Base-by-base conservation (phyloP, 1,284 basidiomycete genomes). In the Trichosporon faecale region DNA sequence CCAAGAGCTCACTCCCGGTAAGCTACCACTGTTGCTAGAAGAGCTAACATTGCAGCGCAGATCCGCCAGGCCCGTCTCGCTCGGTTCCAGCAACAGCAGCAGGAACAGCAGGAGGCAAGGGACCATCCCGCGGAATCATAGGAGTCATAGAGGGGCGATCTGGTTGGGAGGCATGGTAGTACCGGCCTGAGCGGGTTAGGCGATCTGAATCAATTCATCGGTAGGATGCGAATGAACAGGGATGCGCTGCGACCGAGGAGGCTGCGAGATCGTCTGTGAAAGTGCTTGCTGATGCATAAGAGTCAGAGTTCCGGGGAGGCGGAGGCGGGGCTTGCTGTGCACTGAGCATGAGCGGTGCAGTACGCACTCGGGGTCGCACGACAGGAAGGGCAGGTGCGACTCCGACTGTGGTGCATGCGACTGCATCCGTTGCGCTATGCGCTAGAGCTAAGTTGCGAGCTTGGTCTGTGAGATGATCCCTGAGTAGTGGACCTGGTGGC, bases 41-140 rank as follows among this genome's bases (percentile, higher is more conserved):
- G 73, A 83, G 66, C 84, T 89, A 21, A 89, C 85, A 74, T 76
- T 90, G 55, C 69, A 80, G 94, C 94, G 68, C 92, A 95, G 82
- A 88, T 96, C 75, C 87, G 94, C 61, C 85, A 86, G 79, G 85
- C 88, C 76, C 86, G 94, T 66, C 82, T 95, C 74, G 94, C 91
- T 12, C 88, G 88, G 74, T 95, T 95, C 69, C 77, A 79, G 23
- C 73, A 40, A 21, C 46, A 52, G 49, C 49, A 52, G 18, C n/a
- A 52, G 75, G 75, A 65, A 12, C 25, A 37, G 31, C 23, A n/a
- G 37, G 31, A 44, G 21, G 21, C 52, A 23, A 61, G 23, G 23
- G 37, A 35, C 57, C 57, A 29, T 61, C 29, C 57, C 57, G 57
- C 29, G 57, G 29, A 61, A 16, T 27, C 11, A 25, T 25, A 27